These are phyloP conservation scores for Senna tora DNA, from an alignment of 306 rosid genomes.

Conservation along the genomic window DNA sequence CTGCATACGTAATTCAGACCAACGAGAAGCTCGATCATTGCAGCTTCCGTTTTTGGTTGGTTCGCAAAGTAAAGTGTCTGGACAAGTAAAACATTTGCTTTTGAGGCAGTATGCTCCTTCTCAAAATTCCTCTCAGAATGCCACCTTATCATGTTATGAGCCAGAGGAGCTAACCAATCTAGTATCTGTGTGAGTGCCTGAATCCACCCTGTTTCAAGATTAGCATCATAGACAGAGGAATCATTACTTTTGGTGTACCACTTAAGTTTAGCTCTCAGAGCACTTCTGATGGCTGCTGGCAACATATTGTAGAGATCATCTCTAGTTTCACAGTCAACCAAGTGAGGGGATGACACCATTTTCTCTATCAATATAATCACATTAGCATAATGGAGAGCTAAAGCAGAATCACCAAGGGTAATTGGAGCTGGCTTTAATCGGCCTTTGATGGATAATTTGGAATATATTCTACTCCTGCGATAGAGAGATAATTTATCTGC, in stretches of 20 bases:
- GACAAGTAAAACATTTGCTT: slow-evolving; percentile 59
- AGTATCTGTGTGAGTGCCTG: slow-evolving; percentile 45
- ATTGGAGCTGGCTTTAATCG: slow-evolving; percentile 49
- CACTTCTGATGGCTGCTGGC: slow-evolving; percentile 55
- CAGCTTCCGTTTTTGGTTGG: slow-evolving; percentile 76
- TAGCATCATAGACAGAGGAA: slow-evolving; percentile 47
- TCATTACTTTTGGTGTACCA: slow-evolving; percentile 37
- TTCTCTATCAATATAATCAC: slow-evolving; percentile 66
- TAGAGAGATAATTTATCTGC: slow-evolving; percentile 48
- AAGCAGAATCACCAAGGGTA: slow-evolving; percentile 73
- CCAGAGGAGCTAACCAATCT: slow-evolving; percentile 87
- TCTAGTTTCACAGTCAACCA: slow-evolving; percentile 60
- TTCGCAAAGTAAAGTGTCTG: slow-evolving; percentile 83
- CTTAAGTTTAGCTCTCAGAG: slow-evolving; percentile 67
- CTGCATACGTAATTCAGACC: slow-evolving; percentile 76
- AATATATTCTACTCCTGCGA: slow-evolving; percentile 52
- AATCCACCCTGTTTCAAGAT: slow-evolving; percentile 61
- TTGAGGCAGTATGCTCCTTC: slow-evolving; percentile 53
- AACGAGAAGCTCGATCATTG: slow-evolving; percentile 74
- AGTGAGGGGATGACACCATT: slow-evolving; percentile 62
- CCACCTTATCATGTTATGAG: slow-evolving; percentile 78
- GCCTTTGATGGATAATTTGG: slow-evolving; percentile 51
- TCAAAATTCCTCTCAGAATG: slow-evolving; percentile 77
- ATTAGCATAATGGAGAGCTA: slow-evolving; percentile 83
- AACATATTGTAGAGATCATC: slow-evolving; percentile 76